Conservation (phyloP, 1,139 yeast species). For the Taphrina sp. region DNA sequence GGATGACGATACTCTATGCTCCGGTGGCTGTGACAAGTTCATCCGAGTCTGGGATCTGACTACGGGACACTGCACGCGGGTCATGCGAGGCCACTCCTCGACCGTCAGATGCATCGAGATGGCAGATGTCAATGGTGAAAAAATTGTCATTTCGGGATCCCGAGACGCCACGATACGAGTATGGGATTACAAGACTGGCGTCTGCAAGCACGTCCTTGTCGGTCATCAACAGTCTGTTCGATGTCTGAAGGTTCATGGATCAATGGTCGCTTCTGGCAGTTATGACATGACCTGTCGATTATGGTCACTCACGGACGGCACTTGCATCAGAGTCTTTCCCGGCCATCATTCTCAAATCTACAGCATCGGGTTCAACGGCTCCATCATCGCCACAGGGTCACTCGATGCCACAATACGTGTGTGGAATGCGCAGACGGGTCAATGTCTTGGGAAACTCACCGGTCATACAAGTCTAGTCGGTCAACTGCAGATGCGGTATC, state of each 20-base stretch:
- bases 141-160: constrained; percentile 74
- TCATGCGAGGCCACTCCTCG: constrained; percentile 89
- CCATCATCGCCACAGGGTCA: constrained; percentile 73
- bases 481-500: constrained; percentile 70
- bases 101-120: constrained; percentile 95
- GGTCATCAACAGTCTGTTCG: constrained; percentile 91
- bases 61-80: constrained; percentile 74
- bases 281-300: constrained; percentile 88
- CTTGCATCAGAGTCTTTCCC: constrained; percentile 66
- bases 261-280: constrained; percentile 81
- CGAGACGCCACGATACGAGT: constrained; percentile 86
- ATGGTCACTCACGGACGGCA: constrained; percentile 79
- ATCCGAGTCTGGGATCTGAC: constrained; percentile 86
- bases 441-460: constrained; percentile 60
- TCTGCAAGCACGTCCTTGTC: constrained; percentile 69
- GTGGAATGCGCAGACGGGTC: constrained; percentile 84
- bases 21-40: constrained; percentile 89
- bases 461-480: constrained; percentile 94
- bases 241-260: constrained; percentile 82
- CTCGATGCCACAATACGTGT: constrained; percentile 85
- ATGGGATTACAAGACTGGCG: constrained; percentile 68
- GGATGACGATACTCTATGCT: constrained; percentile 69
- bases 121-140: constrained; percentile 52
- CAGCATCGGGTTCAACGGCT: constrained; percentile 75
- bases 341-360: constrained; percentile 90